Conservation (phyloP, 2,329 filamentous ascomycete genomes). For the Alternaria arbusti region DNA sequence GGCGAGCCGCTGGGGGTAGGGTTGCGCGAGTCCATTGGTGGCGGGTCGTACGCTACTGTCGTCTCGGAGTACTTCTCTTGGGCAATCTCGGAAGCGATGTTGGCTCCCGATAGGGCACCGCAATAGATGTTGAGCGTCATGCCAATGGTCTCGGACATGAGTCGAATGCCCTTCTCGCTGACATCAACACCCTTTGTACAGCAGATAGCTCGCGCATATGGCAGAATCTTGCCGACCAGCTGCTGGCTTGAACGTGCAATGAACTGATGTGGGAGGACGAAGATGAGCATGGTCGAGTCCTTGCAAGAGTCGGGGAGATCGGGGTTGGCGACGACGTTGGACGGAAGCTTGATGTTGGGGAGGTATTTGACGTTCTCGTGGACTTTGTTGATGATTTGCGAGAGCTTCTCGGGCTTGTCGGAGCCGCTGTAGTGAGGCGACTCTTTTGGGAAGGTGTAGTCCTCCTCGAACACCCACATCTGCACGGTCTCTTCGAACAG, state of each 20-base stretch:
- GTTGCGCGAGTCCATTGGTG: constrained; percentile 81
- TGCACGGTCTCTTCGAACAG: constrained; percentile 89
- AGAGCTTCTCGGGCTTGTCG: constrained; percentile 80
- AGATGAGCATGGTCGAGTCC: constrained; percentile 86
- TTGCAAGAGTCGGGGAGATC: constrained; percentile 80
- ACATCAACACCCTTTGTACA: constrained; percentile 99
- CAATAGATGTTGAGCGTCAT: constrained; percentile 93
- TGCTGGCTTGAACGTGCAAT: constrained; percentile 85
- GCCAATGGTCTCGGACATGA: constrained; percentile 96
- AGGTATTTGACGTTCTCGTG: constrained; percentile 99
- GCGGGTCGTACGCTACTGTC: constrained; percentile 94
- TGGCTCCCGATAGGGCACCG: constrained; percentile 91
- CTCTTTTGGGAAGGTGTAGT: constrained; percentile 74
- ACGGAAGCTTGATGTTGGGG: constrained; percentile 80
- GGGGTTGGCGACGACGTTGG: constrained; percentile 84
- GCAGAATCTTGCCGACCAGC: constrained; percentile 85
- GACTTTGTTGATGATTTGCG: constrained; percentile 83
- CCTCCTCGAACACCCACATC: constrained; percentile 99
- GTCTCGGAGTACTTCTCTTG: constrained; percentile 97
- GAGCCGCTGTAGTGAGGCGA: constrained; percentile 75
- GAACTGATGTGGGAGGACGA: constrained; percentile 97
- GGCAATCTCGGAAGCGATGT: constrained; percentile 94
- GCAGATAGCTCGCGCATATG: constrained; percentile 90
- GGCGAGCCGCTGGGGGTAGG: constrained; percentile 65
- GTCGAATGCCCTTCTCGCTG: constrained; percentile 79